These are phyloP conservation scores for Arthrobotrys pseudoclavata DNA, from an alignment of 2,329 filamentous ascomycete species.

Conservation along the genomic window DNA sequence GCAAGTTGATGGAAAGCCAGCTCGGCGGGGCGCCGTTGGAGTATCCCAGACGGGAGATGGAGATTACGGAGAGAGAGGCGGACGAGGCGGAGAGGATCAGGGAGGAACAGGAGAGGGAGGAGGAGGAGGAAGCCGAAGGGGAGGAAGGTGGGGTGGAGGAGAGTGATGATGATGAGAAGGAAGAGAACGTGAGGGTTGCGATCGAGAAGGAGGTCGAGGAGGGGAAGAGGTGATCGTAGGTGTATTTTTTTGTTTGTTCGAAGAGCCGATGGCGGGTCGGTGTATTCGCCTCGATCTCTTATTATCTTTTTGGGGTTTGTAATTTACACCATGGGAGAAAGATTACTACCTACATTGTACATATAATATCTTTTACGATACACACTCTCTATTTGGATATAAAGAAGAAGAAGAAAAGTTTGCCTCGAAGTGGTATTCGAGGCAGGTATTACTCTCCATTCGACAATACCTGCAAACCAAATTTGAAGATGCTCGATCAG, in stretches of 20 bases:
- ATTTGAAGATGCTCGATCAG: no score
- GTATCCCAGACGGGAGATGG: constrained; percentile 50
- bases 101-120: constrained; percentile 41
- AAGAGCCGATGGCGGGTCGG: not conserved
- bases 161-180: constrained; percentile 45
- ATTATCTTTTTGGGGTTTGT: not conserved
- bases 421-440: not conserved
- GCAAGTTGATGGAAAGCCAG: constrained; percentile 98
- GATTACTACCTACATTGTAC: constrained; percentile 23
- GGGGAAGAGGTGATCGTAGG: constrained; percentile 25
- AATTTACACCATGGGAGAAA: not conserved
- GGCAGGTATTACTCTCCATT: not conserved
- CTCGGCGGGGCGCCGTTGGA: constrained; percentile 85
- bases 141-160: constrained; percentile 33
- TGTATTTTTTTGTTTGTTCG: not conserved
- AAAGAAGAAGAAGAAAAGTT: not conserved
- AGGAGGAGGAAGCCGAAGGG: constrained; percentile 59
- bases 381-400: constrained; percentile 10
- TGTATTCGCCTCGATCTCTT: not conserved
- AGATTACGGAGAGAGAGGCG: constrained; percentile 57
- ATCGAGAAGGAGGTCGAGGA: constrained; percentile 49
- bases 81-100: constrained; percentile 59
- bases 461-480: not conserved
- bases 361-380: constrained; percentile 36
- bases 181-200: constrained; percentile 27